Evolutionary conservation across 352 stramenopile species (phyloP).

Genomic region (Phytophthora pisi): DNA sequence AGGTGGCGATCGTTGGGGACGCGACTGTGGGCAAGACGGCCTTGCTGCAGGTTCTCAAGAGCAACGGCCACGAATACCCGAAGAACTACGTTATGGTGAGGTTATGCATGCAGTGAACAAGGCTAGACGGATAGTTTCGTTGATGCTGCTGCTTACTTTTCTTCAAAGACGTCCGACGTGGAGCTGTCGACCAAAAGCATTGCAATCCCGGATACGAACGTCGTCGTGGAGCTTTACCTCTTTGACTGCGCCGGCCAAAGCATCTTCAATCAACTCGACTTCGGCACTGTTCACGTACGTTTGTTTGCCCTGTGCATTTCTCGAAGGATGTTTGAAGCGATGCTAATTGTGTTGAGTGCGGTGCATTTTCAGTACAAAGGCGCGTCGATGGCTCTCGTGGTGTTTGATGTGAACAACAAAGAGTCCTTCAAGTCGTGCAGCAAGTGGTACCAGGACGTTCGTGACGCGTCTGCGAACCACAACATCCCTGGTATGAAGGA

Average conservation of each 20-base stretch:
- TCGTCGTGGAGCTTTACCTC: slow-evolving; percentile 93
- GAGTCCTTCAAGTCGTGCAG: slow-evolving; percentile 85
- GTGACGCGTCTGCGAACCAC: slow-evolving; percentile 71
- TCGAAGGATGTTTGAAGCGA: not conserved
- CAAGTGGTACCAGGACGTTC: slow-evolving; percentile 87
- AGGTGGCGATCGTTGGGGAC: slow-evolving; percentile 92
- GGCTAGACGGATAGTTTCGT: not conserved
- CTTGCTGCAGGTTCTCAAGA: slow-evolving; percentile 92
- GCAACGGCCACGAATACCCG: slow-evolving; percentile 90
- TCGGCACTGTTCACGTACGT: slow-evolving; percentile 79
- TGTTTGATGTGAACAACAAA: slow-evolving; percentile 89
- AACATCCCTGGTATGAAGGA: slow-evolving; percentile 64
- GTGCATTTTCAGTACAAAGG: slow-evolving; percentile 60
- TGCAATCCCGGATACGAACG: slow-evolving; percentile 88
- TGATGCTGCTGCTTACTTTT: not conserved
- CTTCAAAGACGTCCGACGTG: slow-evolving; percentile 81
- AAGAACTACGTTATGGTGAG: slow-evolving; percentile 96
- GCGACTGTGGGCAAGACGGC: slow-evolving; percentile 91
- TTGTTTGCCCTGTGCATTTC: not conserved
- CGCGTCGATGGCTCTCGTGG: slow-evolving; percentile 74
- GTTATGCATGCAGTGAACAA: not conserved
- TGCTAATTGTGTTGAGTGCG: not conserved
- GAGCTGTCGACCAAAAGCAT: slow-evolving; percentile 93
- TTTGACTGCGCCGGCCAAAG: slow-evolving; percentile 93
- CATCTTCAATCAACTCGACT: slow-evolving; percentile 95